Base-by-base conservation (phyloP, 441 rosid species). In the Croton setiger region DNA sequence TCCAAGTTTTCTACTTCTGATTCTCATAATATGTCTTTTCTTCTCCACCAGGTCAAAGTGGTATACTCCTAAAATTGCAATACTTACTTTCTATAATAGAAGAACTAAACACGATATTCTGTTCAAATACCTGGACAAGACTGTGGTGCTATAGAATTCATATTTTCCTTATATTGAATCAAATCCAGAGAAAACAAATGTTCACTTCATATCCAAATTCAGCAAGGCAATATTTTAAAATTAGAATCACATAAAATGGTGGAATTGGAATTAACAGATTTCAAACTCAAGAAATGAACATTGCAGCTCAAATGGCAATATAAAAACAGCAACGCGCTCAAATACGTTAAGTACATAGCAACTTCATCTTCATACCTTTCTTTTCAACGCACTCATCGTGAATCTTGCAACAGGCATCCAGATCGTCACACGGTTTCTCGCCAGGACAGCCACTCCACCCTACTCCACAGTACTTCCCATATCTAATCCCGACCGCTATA, bases 381-480 rank as follows among this genome's bases (percentile, higher is more conserved):
- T 82, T 78, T 45, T 74, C 97, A 21, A 91, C 97, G 72, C 98
- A 93, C 4, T 75, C 85, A 64, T 93, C 98, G 75, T 93, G 97
- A 74, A 78, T 78, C 91, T 84, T 78, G 80, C 98, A 93, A 67
- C 97, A 93, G 72, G 91, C 96, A 69, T 93, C 98, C 41, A 91
- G 83, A 74, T 89, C 97, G 63, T 93, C 98, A 73, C 98, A 93
- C 1, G 97, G 97, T 81, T 83, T 79, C 81, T 93, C 97, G 23
- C 98, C 98, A 35, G 93, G 85, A 75, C 98, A 93, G 8, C 98
- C 97, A 13, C 63, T 79, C 84, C 91, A 89, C 43, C 97, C 98
- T 44, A 93, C 87, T 33, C 98, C 98, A 70, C 98, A 93, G 72
- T 88, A 93, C 78, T 93, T 90, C 31, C 98, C 94, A 68, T 93